phyloP scores from a whole-genome alignment of 1,139 yeast genomes.

The Zygosaccharomyces sapae region DNA sequence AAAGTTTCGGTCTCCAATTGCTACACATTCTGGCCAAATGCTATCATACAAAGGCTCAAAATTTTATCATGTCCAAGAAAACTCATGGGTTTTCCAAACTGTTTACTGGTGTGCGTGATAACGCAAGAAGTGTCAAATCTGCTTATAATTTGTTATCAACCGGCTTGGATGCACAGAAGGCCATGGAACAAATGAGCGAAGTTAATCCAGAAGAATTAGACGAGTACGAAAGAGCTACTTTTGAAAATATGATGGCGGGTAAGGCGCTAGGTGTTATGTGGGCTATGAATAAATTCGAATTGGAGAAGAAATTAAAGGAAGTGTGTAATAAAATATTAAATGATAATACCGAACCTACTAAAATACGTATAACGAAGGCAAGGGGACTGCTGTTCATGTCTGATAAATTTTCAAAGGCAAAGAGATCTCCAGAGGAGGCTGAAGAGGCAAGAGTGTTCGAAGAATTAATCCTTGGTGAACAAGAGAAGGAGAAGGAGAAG shows the following conservation, averaged over 20 bases:
- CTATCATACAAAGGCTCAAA: slow-evolving; percentile 55
- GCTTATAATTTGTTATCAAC: slow-evolving; percentile 64
- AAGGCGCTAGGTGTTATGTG: slow-evolving; percentile 73
- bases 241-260: slow-evolving; percentile 65
- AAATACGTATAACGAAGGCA: slow-evolving; percentile 54
- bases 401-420: slow-evolving; percentile 49
- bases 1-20: slow-evolving; percentile 74
- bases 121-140: slow-evolving; percentile 66
- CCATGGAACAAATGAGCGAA: slow-evolving; percentile 64
- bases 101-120: slow-evolving; percentile 66
- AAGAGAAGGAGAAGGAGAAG: slow-evolving; percentile 42
- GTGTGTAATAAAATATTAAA: slow-evolving; percentile 58
- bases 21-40: slow-evolving; percentile 67
- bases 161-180: slow-evolving; percentile 70
- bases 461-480: slow-evolving; percentile 54
- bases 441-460: slow-evolving; percentile 74
- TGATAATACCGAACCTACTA: slow-evolving; percentile 51
- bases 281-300: slow-evolving; percentile 74
- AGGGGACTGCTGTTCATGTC: slow-evolving; percentile 58
- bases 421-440: slow-evolving; percentile 65
- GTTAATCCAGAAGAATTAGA: slow-evolving; percentile 51
- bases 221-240: slow-evolving; percentile 52
- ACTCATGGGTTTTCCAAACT: slow-evolving; percentile 64
- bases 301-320: slow-evolving; percentile 60
- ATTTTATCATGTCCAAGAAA: slow-evolving; percentile 55